These are phyloP conservation scores for Candida boidinii DNA, from an alignment of 805 yeast genomes.

Conservation along the genomic window DNA sequence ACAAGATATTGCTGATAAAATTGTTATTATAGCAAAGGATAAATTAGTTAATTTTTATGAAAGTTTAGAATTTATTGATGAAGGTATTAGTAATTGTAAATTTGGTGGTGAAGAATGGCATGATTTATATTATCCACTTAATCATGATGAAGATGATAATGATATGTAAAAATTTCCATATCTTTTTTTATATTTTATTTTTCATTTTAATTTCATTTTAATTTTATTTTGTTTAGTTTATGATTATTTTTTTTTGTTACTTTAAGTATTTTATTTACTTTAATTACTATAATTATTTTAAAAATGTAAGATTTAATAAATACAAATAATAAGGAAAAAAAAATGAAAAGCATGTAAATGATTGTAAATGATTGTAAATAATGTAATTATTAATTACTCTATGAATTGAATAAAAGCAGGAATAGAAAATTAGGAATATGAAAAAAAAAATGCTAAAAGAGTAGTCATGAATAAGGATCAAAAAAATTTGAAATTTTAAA, in stretches of 20 bases:
- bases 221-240: not conserved
- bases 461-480: slow-evolving; percentile 31
- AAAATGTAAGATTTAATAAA: not conserved
- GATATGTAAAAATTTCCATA: slow-evolving; percentile 11
- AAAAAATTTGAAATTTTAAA: slow-evolving; percentile 42
- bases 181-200: not conserved
- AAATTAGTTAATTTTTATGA: slow-evolving; percentile 68
- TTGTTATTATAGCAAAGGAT: slow-evolving; percentile 66
- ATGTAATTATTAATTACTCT: too few species aligned
- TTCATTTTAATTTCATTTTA: not conserved
- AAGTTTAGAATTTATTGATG: slow-evolving; percentile 67
- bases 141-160: slow-evolving; percentile 36
- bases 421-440: too few species aligned
- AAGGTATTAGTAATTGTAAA: slow-evolving; percentile 53
- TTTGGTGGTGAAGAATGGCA: slow-evolving; percentile 57
- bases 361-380: too few species aligned
- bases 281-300: not conserved
- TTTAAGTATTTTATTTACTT: too few species aligned
- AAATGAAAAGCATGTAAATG: too few species aligned
- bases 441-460: not conserved
- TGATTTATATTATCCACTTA: slow-evolving; percentile 37
- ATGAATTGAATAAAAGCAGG: too few species aligned
- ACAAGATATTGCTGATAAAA: slow-evolving; percentile 75
- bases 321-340: not conserved
- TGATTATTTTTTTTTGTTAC: not conserved